Conservation (phyloP, 768 basidiomycete species). For the Hericium alpestre region DNA sequence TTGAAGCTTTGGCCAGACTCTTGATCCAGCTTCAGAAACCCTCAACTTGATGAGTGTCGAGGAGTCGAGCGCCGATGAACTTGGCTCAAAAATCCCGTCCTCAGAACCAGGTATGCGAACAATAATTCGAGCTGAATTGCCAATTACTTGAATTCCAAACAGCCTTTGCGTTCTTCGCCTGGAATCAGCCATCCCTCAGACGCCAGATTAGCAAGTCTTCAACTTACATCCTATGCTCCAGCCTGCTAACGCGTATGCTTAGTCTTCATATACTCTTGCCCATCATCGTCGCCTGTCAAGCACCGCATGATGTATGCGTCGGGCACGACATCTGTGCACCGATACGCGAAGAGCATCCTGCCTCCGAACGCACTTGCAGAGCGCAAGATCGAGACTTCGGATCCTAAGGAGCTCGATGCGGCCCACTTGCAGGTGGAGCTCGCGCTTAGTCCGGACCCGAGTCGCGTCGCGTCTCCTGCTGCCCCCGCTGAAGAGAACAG, state of each 20-base stretch:
- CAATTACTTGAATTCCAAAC: conserved; percentile 1
- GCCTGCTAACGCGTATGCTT: not conserved
- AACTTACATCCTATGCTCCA: not conserved
- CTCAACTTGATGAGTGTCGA: conserved; percentile 34
- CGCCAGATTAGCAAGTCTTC: conserved; percentile 49
- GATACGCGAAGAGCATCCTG: conserved; percentile 43
- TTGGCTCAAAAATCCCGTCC: conserved; percentile 40
- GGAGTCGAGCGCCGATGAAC: conserved; percentile 30
- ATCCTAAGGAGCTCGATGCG: conserved; percentile 63
- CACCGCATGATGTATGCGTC: conserved; percentile 85
- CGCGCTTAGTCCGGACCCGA: conserved; percentile 19
- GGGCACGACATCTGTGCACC: conserved; percentile 45
- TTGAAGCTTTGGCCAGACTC: conserved; percentile 33
- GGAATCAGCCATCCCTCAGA: conserved; percentile 39
- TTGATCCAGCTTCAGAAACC: conserved; percentile 56
- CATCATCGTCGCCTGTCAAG: conserved; percentile 68
- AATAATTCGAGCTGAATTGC: not conserved
- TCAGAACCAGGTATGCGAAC: conserved; percentile 42
- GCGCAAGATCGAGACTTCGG: conserved; percentile 76
- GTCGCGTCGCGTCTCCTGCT: conserved; percentile 12
- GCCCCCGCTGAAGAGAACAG: conserved; percentile 25
- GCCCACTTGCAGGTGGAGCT: conserved; percentile 52
- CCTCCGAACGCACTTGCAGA: conserved; percentile 31
- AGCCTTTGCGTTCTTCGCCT: conserved; percentile 59
- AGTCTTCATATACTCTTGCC: conserved; percentile 94